Conservation (phyloP, 2,329 filamentous ascomycete genomes). For the Colletotrichum lindemuthianum region DNA sequence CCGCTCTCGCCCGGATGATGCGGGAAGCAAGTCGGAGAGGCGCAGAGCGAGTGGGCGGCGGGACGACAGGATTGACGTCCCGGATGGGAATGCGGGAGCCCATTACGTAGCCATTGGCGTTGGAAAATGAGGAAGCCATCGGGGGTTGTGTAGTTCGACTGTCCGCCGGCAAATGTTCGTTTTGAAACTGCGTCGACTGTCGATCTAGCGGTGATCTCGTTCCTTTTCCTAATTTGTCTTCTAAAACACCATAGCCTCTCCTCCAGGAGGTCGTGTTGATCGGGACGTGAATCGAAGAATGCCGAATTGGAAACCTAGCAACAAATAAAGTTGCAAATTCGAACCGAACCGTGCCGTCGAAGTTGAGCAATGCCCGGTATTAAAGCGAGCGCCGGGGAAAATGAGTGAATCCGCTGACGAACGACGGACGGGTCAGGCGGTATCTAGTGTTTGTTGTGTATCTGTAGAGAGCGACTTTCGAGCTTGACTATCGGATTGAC, state of each 20-base stretch:
- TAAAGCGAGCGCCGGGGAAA: neutral
- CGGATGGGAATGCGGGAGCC: slow-evolving; percentile 41
- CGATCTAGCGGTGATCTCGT: slow-evolving; percentile 19
- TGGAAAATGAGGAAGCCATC: slow-evolving; percentile 34
- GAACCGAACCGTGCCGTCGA: no score
- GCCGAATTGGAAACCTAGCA: neutral
- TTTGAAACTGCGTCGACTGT: slow-evolving; percentile 3
- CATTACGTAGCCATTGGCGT: slow-evolving; percentile 39
- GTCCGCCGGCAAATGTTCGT: slow-evolving; percentile 14
- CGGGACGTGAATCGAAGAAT: slow-evolving; percentile 4
- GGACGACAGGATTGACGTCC: slow-evolving; percentile 31
- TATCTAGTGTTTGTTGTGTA: slow-evolving; percentile 6
- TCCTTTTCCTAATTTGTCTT: slow-evolving; percentile 23
- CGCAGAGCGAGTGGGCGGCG: slow-evolving; percentile 6
- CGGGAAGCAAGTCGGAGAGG: slow-evolving; percentile 35
- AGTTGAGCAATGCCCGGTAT: no score
- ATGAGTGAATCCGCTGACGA: slow-evolving; percentile 7
- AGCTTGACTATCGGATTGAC: slow-evolving; percentile 37
- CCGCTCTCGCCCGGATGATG: slow-evolving; percentile 31
- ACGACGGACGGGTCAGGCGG: neutral
- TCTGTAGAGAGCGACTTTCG: slow-evolving; percentile 46
- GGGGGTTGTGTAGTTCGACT: neutral
- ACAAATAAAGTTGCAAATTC: no score
- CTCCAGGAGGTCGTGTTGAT: slow-evolving; percentile 7
- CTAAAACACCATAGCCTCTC: slow-evolving; percentile 28